A percentile compares a stretch with the other conserved stretches of the same genome.
These are phyloP conservation scores for Endothia cerciana DNA, from an alignment of 2,329 filamentous ascomycete genomes.

Conservation along the genomic window DNA sequence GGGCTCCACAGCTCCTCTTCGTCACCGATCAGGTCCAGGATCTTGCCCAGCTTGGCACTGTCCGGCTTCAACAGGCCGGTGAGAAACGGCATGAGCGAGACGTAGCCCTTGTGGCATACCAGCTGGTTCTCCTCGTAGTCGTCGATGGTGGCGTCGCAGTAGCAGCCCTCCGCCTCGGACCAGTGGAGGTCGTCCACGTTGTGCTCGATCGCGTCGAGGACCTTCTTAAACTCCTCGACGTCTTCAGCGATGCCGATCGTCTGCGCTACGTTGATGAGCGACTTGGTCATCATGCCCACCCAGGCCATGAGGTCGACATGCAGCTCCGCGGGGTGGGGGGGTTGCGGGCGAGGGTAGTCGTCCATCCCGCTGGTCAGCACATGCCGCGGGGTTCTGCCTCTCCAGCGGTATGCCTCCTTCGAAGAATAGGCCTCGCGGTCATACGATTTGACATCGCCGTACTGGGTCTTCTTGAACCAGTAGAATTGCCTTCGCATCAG, in stretches of 20 bases:
- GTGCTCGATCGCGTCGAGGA: slow-evolving; percentile 74
- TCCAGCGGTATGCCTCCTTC: slow-evolving; percentile 96
- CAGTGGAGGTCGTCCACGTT: slow-evolving; percentile 96
- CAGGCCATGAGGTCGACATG: slow-evolving; percentile 94
- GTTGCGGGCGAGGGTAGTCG: slow-evolving; percentile 92
- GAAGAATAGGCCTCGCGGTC: slow-evolving; percentile 85
- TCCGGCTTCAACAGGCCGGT: slow-evolving; percentile 77
- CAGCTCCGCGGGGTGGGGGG: slow-evolving; percentile 92
- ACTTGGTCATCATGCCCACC: slow-evolving; percentile 94
- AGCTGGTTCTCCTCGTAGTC: slow-evolving; percentile 88
- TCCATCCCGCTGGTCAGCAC: slow-evolving; percentile 93
- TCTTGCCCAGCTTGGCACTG: slow-evolving; percentile 72
- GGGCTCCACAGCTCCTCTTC: slow-evolving; percentile 88
- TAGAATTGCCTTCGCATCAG: slow-evolving; percentile 86
- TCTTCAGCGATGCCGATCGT: slow-evolving; percentile 79
- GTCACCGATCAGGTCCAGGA: slow-evolving; percentile 78
- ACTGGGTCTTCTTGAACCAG: slow-evolving; percentile 94
- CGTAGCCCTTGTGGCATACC: slow-evolving; percentile 96
- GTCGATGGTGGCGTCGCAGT: slow-evolving; percentile 94
- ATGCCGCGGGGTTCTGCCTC: slow-evolving; percentile 83
- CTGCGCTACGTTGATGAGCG: slow-evolving; percentile 78
- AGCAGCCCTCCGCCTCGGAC: slow-evolving; percentile 78
- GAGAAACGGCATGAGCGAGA: slow-evolving; percentile 91
- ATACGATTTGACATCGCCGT: slow-evolving; percentile 87
- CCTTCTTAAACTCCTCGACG: slow-evolving; percentile 69